These are phyloP conservation scores for Xerocomus amazonicus DNA, from an alignment of 1,284 basidiomycete species.

Conservation along the genomic window DNA sequence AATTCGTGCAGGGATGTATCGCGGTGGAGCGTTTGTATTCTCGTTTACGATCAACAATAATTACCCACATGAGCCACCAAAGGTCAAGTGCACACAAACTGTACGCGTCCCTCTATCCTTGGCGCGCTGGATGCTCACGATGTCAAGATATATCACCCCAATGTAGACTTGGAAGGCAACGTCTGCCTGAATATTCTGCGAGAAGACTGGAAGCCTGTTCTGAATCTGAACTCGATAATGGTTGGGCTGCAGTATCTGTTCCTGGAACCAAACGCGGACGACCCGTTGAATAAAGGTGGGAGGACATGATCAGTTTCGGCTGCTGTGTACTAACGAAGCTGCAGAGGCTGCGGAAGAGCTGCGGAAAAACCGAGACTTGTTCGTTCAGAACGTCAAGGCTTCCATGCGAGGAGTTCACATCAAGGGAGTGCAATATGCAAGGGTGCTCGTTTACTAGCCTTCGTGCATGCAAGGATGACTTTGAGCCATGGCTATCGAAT, in stretches of 20 bases:
- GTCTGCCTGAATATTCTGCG: conserved; percentile 96
- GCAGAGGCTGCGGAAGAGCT: conserved; percentile 95
- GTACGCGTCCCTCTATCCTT: conserved; percentile 44
- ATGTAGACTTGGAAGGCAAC: conserved; percentile 96
- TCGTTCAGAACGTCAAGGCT: conserved; percentile 76
- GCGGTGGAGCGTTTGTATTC: conserved; percentile 90
- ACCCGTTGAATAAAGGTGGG: conserved; percentile 97
- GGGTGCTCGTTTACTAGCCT: conserved; percentile 54
- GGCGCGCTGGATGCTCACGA: conserved; percentile 3
- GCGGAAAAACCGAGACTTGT: conserved; percentile 77
- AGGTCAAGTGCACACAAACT: conserved; percentile 96
- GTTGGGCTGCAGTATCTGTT: conserved; percentile 98
- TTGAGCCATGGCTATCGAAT: not conserved
- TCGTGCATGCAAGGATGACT: conserved; percentile 1
- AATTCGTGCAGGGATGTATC: conserved; percentile 84
- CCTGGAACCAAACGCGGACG: conserved; percentile 97
- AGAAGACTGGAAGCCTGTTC: conserved; percentile 99
- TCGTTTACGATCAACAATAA: conserved; percentile 95
- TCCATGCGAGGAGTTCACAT: conserved; percentile 80
- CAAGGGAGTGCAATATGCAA: conserved; percentile 75
- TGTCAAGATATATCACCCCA: conserved; percentile 94
- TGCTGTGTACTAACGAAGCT: conserved; percentile 12
- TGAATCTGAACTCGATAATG: conserved; percentile 96
- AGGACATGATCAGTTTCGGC: not conserved
- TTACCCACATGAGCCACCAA: conserved; percentile 99